Conservation (phyloP, 371 early-diverging fungal genomes). For the Chytridiales sp. region DNA sequence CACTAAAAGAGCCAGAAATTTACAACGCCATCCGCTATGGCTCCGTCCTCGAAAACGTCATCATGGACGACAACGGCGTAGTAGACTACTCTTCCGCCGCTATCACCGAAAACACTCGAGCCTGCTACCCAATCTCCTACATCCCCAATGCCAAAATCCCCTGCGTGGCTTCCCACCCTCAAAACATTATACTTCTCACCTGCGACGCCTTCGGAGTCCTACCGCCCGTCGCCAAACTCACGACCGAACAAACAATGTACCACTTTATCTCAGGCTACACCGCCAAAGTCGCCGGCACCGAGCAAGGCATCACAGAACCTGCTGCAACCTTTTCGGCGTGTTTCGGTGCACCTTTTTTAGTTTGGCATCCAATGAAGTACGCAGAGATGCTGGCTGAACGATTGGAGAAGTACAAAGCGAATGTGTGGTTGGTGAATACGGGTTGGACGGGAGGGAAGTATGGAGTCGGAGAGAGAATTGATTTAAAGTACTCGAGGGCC, state of each 20-base stretch:
- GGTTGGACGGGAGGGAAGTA: conserved; percentile 91
- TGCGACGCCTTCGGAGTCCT: conserved; percentile 95
- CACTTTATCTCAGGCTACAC: conserved; percentile 72
- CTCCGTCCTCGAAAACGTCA: conserved; percentile 87
- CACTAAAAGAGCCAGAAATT: conserved; percentile 95
- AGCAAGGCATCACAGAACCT: conserved; percentile 86
- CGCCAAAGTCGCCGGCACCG: conserved; percentile 82
- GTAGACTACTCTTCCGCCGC: conserved; percentile 77
- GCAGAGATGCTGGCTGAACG: conserved; percentile 90
- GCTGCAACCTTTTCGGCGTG: conserved; percentile 91
- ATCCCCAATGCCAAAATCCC: conserved; percentile 91
- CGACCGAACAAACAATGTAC: conserved; percentile 87
- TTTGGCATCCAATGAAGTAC: conserved; percentile 87
- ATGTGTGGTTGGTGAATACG: conserved; percentile 92
- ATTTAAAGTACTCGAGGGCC: conserved; percentile 87
- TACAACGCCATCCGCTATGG: conserved; percentile 91
- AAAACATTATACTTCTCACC: conserved; percentile 88
- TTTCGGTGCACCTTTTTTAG: conserved; percentile 92
- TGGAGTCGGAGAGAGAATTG: conserved; percentile 69
- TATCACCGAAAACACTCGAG: conserved; percentile 88
- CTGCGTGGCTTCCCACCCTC: conserved; percentile 82
- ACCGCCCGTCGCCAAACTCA: conserved; percentile 82
- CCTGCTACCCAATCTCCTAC: conserved; percentile 89
- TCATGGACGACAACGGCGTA: conserved; percentile 71
- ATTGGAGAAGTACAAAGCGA: conserved; percentile 71